Evolutionary conservation across 2,329 filamentous ascomycete species (phyloP).

Genomic region (Talaromyces sp.): DNA sequence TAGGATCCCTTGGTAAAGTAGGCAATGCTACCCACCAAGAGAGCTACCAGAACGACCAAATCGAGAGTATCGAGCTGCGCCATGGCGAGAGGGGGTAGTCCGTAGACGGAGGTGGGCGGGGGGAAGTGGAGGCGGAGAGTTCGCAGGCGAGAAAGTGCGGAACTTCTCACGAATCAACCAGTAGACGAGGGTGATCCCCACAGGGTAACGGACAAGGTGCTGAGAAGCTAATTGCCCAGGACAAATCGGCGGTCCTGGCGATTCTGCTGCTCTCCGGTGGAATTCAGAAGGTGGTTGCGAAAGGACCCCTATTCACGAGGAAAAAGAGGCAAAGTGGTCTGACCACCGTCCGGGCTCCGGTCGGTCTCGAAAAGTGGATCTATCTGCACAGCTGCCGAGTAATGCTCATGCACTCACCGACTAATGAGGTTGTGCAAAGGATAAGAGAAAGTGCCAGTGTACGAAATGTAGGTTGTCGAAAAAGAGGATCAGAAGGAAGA

Average conservation of each 20-base stretch:
- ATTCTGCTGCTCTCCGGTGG: not conserved
- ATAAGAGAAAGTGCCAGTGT: not conserved
- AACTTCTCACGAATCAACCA: not conserved
- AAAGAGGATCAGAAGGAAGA: not conserved
- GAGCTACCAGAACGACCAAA: constrained; percentile 81
- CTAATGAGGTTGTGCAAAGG: not conserved
- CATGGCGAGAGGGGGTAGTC: constrained; percentile 58
- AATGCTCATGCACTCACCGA: constrained; percentile 3
- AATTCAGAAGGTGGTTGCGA: not conserved
- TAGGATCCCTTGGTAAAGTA: constrained; percentile 98
- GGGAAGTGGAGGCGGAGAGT: constrained; percentile 6
- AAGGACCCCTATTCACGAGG: constrained; percentile 14
- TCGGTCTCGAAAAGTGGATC: constrained; percentile 19
- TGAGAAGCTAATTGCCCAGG: not conserved
- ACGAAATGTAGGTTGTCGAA: not conserved
- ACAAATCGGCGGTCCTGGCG: not conserved
- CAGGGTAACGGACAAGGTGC: not conserved
- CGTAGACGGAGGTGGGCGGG: not conserved
- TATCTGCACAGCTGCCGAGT: constrained; percentile 12
- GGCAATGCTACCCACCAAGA: constrained; percentile 83
- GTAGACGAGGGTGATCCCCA: not conserved
- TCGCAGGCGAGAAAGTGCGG: constrained; percentile 2
- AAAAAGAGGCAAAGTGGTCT: constrained; percentile 25
- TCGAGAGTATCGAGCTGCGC: constrained; percentile 96
- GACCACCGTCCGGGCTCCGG: constrained; percentile 13